Base-by-base conservation (phyloP, 331 rosid genomes). In the Malus hybrid region DNA sequence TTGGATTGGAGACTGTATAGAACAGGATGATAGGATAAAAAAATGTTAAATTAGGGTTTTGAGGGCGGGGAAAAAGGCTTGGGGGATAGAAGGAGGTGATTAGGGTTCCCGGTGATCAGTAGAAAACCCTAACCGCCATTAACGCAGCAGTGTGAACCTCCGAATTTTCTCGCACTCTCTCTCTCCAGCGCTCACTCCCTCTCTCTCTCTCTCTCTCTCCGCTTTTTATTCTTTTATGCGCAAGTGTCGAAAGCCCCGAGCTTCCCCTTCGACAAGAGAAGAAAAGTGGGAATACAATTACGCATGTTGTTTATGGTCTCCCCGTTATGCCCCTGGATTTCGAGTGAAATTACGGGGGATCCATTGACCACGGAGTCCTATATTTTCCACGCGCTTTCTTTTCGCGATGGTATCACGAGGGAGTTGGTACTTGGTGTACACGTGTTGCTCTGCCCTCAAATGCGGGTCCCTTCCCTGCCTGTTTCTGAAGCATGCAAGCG, bases 121-220 rank as follows among this genome's bases (percentile, higher is more conserved):
- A 66, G 77, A 78, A 84, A 92, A 86, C 97, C 93, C 97, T 87
- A 92, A 83, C 86, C 86, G 88, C 92, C 90, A 90, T 84, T 79
- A 61, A 80, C 65, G 77, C 44, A 78, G 76, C 87, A 80, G 83
- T 70, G 85, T 10, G 74, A 85, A 78, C 36, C 76, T 71, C 73
- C 72, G 63, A 72, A 65, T 76, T 66, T 59, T 69, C 39, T 71
- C 83, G 70, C 78, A 48, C 79, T 57, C 27, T 29, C 75, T 56
- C 27, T 52, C 71, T 72, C 42, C 42, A 36, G 42, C 42, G 42
- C 10, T 36, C 42, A 36, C 64, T 71, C 63, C 42, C 60, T 71
- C 42, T 76, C 78, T 33, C 76, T 65, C 76, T 68, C 32, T 75
- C 29, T 28, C 29, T 28, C 29, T 2, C 29, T 28, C 29, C 7